Evolutionary conservation across 2,329 filamentous ascomycete species (phyloP), one percentile per base, ranked within the genome.

Genomic region (Clonostachys chloroleuca): DNA sequence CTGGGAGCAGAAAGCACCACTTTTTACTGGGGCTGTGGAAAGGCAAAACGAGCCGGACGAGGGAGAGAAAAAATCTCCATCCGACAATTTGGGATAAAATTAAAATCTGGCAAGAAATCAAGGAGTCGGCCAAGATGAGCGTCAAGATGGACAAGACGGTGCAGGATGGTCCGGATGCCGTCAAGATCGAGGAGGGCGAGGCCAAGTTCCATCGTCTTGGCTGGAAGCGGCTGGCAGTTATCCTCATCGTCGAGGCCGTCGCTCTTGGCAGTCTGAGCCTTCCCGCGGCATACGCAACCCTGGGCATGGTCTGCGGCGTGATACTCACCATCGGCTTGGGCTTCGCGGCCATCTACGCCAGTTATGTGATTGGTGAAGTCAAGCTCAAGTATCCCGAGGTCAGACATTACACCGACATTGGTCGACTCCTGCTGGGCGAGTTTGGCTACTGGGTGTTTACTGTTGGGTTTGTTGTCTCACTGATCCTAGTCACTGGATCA

Each of bases 401-500:
- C 44, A 74, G 78, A 39, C 83, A 80, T 56, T 87, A 88, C 59
- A 81, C 83, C 18, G 86, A 89, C 56, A 84, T 82, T 13, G 84
- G 83, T 3, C 69, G 75, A 40, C 69, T 88, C 42, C 68, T 89
- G 44, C 71, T 73, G 49, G 86, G 86, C 9, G 67, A 65, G 16
- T 67, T 78, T 39, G 83, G 82, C 2, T 78, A 81, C 51, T 81
- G 86, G 59, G 53, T 89, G 33, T 68, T 87, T 40, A 83, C 82
- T 20, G 64, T 70, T 52, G 82, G 78, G 52, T 83, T 86, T 54
- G 67, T 77, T 10, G 63, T 88, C 16, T 81, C 87, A 62, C 69
- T 89, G 37, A 67, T 85, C 47, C 87, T 89, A 65, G 77, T 87
- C 55, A 82, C 86, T 64, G 83, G 78, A 34, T 86, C 83, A n/a